Evolutionary conservation across 495 filamentous ascomycete genomes (phyloP).

Genomic region (Aspergillus sclerotiicarbonarius): DNA sequence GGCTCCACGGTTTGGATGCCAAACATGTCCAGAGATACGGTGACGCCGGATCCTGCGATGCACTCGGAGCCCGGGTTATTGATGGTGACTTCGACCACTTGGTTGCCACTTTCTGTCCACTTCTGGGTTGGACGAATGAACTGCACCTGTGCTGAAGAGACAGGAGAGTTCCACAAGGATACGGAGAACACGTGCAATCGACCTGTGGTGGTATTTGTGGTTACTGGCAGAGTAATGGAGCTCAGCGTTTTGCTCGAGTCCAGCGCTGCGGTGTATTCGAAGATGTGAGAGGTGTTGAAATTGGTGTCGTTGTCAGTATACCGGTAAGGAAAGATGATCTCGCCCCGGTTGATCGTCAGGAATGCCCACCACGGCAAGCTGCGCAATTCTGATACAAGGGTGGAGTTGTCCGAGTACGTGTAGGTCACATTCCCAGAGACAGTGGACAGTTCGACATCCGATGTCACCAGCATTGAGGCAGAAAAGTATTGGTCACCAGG

Average conservation of each 20-base stretch:
- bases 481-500: not conserved
- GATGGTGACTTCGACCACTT: conserved; percentile 50
- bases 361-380: conserved; percentile 2
- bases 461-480: not conserved
- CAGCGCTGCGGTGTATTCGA: conserved; percentile 1
- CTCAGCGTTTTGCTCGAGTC: not conserved
- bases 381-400: not conserved
- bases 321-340: conserved; percentile 3
- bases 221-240: not conserved
- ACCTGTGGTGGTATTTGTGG: not conserved
- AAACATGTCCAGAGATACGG: not conserved
- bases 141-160: conserved; percentile 28
- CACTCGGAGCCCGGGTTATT: conserved; percentile 50
- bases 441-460: not conserved
- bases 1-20: conserved; percentile 24
- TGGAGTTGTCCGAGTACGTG: conserved; percentile 1
- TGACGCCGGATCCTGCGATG: conserved; percentile 29
- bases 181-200: conserved; percentile 28
- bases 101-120: conserved; percentile 41
- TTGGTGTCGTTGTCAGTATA: conserved; percentile 1
- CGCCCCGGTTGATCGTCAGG: conserved; percentile 3
- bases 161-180: conserved; percentile 19
- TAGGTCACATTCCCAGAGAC: not conserved
- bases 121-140: conserved; percentile 54
- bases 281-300: conserved; percentile 6